Conservation (phyloP, 1,139 yeast species). For the Pichia sp. region DNA sequence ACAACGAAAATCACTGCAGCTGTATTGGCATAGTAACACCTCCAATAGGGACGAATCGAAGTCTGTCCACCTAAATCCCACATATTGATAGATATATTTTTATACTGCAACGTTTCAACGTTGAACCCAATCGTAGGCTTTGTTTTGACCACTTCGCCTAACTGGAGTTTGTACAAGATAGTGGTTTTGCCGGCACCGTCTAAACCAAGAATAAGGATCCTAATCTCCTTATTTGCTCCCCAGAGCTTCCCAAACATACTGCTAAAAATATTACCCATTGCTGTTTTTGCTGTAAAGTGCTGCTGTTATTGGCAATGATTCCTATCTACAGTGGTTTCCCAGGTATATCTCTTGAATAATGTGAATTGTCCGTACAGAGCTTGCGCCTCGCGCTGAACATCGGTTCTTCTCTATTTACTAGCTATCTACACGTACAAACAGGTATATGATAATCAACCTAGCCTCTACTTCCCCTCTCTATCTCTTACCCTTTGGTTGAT, state of each 20-base stretch:
- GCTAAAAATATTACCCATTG: slow-evolving; percentile 88
- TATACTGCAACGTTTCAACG: slow-evolving; percentile 87
- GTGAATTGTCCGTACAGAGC: too few species aligned
- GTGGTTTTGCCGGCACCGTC: slow-evolving; percentile 99
- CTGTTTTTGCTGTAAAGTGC: too few species aligned
- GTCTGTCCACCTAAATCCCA: slow-evolving; percentile 98
- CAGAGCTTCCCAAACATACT: slow-evolving; percentile 79
- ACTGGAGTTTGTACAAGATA: slow-evolving; percentile 79
- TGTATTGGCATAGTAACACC: slow-evolving; percentile 93
- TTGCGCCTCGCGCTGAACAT: too few species aligned
- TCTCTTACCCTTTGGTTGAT: slow-evolving; percentile 51
- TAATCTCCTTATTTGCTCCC: slow-evolving; percentile 85
- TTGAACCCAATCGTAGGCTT: slow-evolving; percentile 96
- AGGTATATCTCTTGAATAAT: too few species aligned
- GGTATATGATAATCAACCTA: too few species aligned
- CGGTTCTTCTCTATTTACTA: too few species aligned
- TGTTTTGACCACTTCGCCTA: slow-evolving; percentile 91
- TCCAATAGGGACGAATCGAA: slow-evolving; percentile 94
- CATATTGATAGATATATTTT: slow-evolving; percentile 79
- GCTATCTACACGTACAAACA: too few species aligned
- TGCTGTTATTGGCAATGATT: too few species aligned
- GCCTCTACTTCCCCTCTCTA: slow-evolving; percentile 24
- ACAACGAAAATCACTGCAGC: slow-evolving; percentile 96
- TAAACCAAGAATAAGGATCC: slow-evolving; percentile 84
- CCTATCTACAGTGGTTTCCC: too few species aligned